phyloP scores from a whole-genome alignment of 176 grass and related monocot genomes.

The Triticum timopheevii region DNA sequence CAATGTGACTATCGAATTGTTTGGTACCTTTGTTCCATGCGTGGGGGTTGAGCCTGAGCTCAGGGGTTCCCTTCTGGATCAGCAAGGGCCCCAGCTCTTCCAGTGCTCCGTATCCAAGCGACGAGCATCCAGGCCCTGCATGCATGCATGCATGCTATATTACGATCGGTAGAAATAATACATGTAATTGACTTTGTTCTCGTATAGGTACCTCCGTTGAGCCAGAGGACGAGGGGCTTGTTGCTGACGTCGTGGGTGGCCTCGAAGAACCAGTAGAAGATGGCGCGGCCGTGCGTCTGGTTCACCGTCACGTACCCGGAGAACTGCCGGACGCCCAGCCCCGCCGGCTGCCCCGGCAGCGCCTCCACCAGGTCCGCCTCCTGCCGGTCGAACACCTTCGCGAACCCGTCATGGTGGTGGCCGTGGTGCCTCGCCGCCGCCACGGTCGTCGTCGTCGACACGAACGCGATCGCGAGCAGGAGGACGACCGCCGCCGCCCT shows the following conservation, averaged over 20 bases:
- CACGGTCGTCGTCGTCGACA: neutral
- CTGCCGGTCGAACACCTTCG: constrained; percentile 38
- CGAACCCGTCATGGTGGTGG: neutral
- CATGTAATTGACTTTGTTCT: no score
- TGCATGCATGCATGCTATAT: neutral
- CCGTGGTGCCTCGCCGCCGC: neutral
- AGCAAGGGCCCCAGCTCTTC: neutral
- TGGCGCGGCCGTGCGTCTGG: constrained; percentile 63
- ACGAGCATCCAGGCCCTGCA: constrained; percentile 13
- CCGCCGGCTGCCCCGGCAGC: constrained; percentile 61
- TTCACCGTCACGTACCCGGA: constrained; percentile 82
- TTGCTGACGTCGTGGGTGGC: constrained; percentile 43
- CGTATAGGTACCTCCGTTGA: neutral
- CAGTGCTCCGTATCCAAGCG: constrained; percentile 6
- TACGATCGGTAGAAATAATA: no score
- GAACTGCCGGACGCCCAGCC: constrained; percentile 58
- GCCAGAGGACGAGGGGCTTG: constrained; percentile 53
- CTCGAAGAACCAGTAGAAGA: constrained; percentile 96
- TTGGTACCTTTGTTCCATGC: constrained; percentile 4
- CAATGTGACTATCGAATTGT: no score
- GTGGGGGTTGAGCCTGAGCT: constrained; percentile 12
- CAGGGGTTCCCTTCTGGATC: constrained; percentile 16
- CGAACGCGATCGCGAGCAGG: neutral
- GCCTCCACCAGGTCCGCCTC: constrained; percentile 49
- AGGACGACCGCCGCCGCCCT: neutral